Evolutionary conservation across 1,139 yeast species (phyloP), one percentile per base, ranked within the genome.

Genomic region (Candida pseudocylindracea): DNA sequence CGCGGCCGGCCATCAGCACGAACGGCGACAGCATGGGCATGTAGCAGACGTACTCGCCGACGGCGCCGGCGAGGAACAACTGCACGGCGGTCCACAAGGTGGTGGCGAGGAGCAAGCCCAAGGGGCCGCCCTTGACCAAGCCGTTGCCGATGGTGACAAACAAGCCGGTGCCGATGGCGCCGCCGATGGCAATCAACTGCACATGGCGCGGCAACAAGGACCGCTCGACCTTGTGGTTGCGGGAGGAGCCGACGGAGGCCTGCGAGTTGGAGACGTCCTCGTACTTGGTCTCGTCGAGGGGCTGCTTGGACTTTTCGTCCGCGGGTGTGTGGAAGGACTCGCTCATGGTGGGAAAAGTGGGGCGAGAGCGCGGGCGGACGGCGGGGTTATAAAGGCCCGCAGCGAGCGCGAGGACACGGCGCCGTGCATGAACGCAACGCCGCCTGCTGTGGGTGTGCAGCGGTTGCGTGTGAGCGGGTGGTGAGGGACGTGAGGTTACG

Each of bases 41-140:
- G 43, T 69, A 76, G 12, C 76, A 72, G 24, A 78, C 91, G 91
- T 79, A 75, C 47, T 79, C 92, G 1, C 83, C 92, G 4, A 75
- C 67, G 2, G 75, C 63, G 13, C 72, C 73, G 5, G 88, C 78
- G 41, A 78, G 65, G 43, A 51, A 45, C 37, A 70, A 59, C 31
- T 76, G 54, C 20, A 78, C 62, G 12, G 61, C 40, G 33, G 68
- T 51, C 67, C 66, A 55, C 40, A 61, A 47, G 27, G 51, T 40
- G 39, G 57, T 59, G 6, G 60, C 53, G 31, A 64, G 46, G 4
- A 63, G 43, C 31, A 63, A 49, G 1, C 64, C 62, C 33, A 63
- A 46, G 2, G 69, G 68, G 5, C 71, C 71, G n/a, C 60, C 63
- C 11, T 46, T 42, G 10, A 53, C 49, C 34, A 64, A 53, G 8